These are phyloP conservation scores for Microsporum audouinii DNA, from an alignment of 2,329 filamentous ascomycete genomes.

Conservation along the genomic window DNA sequence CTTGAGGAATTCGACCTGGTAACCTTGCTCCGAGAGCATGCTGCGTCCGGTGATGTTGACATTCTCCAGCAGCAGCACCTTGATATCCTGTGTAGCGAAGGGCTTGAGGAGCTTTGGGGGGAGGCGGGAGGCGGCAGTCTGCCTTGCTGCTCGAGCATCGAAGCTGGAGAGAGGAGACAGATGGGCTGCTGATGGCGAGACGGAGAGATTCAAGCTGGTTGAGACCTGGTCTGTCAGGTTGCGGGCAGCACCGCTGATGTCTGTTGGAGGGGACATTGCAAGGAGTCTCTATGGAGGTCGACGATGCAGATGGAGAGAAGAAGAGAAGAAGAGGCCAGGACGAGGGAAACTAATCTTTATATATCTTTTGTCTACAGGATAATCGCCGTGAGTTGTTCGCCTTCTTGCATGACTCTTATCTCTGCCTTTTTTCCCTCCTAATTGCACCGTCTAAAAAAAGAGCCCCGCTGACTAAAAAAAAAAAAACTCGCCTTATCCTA, in stretches of 20 bases:
- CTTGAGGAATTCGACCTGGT: constrained; percentile 90
- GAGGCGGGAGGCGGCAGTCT: constrained; percentile 20
- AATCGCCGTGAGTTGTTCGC: not conserved
- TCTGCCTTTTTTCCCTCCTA: not conserved
- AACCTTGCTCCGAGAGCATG: constrained; percentile 73
- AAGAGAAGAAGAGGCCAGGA: not conserved
- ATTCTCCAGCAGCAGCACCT: constrained; percentile 90
- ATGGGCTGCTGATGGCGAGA: constrained; percentile 64
- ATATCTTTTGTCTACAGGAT: not conserved
- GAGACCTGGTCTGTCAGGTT: constrained; percentile 35
- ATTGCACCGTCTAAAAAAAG: not conserved
- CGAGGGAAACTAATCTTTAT: not conserved
- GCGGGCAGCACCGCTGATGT: constrained; percentile 21
- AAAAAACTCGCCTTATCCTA: not conserved
- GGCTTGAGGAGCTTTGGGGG: constrained; percentile 71
- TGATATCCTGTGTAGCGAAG: constrained; percentile 91
- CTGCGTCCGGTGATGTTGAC: constrained; percentile 83
- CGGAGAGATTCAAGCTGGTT: constrained; percentile 56
- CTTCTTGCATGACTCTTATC: not conserved
- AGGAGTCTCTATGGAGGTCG: not conserved
- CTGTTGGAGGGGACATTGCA: constrained; percentile 26
- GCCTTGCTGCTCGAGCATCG: constrained; percentile 13
- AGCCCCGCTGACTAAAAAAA: constrained; percentile 1
- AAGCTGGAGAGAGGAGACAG: constrained; percentile 57
- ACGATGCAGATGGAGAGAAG: constrained; percentile 5